Percentiles rank a stretch among this genome's conserved stretches.
Conservation (phyloP, 495 filamentous ascomycete species). For the Sordaria brevicollis region DNA sequence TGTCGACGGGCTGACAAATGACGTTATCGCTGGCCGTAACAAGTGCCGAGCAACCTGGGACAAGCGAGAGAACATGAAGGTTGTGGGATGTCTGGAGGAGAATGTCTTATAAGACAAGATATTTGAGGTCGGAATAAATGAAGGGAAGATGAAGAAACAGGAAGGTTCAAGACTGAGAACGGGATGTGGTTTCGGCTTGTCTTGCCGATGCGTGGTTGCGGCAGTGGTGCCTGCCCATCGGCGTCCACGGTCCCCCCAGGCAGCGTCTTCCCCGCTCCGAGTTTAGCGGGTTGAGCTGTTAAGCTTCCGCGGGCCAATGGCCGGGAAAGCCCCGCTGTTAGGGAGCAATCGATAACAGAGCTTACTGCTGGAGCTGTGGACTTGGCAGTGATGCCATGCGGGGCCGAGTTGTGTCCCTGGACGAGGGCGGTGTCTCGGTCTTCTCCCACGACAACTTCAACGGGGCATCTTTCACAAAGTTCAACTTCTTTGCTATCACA, state of each 20-base stretch:
- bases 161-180: background rate
- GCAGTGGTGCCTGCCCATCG: background rate
- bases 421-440: background rate
- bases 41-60: constrained; percentile 66
- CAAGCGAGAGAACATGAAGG: constrained; percentile 62
- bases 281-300: background rate
- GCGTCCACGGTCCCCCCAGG: background rate
- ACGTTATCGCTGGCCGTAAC: constrained; percentile 33
- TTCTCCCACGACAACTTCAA: background rate
- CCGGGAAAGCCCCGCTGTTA: background rate
- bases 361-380: background rate
- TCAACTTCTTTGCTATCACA: background rate
- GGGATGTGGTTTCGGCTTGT: background rate
- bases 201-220: background rate
- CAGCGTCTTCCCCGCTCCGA: background rate
- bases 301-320: background rate
- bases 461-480: background rate
- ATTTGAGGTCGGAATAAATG: background rate
- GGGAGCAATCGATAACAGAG: background rate
- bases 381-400: background rate
- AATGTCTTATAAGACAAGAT: background rate
- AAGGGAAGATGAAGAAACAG: background rate
- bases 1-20: constrained; percentile 1
- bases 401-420: background rate
- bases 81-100: background rate